These are phyloP conservation scores for Chaetomium tenue DNA, from an alignment of 495 filamentous ascomycete species.

Conservation along the genomic window DNA sequence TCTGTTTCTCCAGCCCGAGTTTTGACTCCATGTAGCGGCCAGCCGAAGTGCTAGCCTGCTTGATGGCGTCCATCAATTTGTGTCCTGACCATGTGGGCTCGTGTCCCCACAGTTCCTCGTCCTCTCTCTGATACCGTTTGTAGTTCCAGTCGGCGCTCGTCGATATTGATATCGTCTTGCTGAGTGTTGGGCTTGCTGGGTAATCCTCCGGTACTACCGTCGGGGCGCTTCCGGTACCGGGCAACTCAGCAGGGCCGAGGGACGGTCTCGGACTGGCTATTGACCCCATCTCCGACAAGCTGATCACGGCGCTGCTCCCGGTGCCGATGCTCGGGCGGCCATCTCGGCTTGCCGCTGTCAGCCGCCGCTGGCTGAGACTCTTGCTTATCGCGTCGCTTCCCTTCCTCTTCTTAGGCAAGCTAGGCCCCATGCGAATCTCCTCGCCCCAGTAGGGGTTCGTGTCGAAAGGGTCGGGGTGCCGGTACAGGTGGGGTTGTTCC, in stretches of 20 bases:
- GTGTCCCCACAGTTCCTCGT: slow-evolving; percentile 76
- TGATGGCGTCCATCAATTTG: slow-evolving; percentile 51
- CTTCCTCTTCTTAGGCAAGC: slow-evolving; percentile 61
- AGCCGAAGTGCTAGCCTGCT: slow-evolving; percentile 51
- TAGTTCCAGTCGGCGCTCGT: slow-evolving; percentile 63
- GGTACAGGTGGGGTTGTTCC: slow-evolving; percentile 69
- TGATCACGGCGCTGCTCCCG: slow-evolving; percentile 30
- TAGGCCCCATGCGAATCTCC: slow-evolving; percentile 77
- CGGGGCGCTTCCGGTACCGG: slow-evolving; percentile 28
- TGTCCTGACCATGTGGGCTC: slow-evolving; percentile 43
- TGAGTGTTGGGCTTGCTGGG: slow-evolving; percentile 29
- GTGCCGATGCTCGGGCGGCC: slow-evolving; percentile 37
- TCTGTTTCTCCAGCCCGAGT: slow-evolving; percentile 41
- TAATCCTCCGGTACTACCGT: slow-evolving; percentile 36
- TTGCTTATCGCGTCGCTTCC: slow-evolving; percentile 44
- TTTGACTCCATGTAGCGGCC: slow-evolving; percentile 48
- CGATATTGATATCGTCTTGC: slow-evolving; percentile 34
- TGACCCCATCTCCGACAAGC: slow-evolving; percentile 29
- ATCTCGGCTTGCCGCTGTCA: slow-evolving; percentile 49
- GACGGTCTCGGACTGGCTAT: slow-evolving; percentile 28
- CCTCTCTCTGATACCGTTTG: slow-evolving; percentile 76
- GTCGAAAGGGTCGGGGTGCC: slow-evolving; percentile 75
- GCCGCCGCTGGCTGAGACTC: slow-evolving; percentile 48
- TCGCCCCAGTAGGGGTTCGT: slow-evolving; percentile 86
- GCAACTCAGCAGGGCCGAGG: slow-evolving; percentile 3